Evolutionary conservation across 306 rosid genomes (phyloP), one percentile per base, ranked within the genome.

Genomic region (Glycyrrhiza uralensis): DNA sequence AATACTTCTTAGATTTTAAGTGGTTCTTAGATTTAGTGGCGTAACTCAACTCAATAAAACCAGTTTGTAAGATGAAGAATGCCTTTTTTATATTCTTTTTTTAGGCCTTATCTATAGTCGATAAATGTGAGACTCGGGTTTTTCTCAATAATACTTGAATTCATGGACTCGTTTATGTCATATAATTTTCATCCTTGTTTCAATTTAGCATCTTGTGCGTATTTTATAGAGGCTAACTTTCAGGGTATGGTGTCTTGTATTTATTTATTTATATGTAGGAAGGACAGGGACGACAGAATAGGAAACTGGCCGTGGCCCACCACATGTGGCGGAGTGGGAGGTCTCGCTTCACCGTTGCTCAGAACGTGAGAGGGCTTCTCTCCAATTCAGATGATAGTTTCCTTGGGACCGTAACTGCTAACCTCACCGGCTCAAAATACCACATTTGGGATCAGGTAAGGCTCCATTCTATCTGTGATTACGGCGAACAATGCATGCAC

Each of bases 211-310:
- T 46, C 46, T 50, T 32, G 17, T 24, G n/a, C 41, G 11, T 69
- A 11, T 24, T 36, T 44, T 44, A 51, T 45, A 44, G 15, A 23
- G 11, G 19, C 6, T 44, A 54, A 38, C 58, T 82, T 36, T 61
- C 15, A 5, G 15, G 70, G 1, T 63, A 32, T 58, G 18, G 50
- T 54, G 7, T 23, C 14, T 77, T 47, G 12, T 76, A n/a, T n/a
- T n/a, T n/a, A n/a, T n/a, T n/a, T n/a, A n/a, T n/a, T n/a, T n/a
- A n/a, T 83, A 89, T 71, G 97, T 90, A 90, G 98, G 98, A 94
- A 87, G 98, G 98, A 14, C 83, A 87, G 66, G 98, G 96, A 61
- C 73, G 96, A 51, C 92, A 87, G 85, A 92, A 91, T 55, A 73
- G 97, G 82, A 94, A 94, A 64, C 86, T 94, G 14, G 97, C 95